Evolutionary conservation across 805 yeast species (phyloP), one percentile per base, ranked within the genome.

Genomic region (Nakazawaea anatomiae): DNA sequence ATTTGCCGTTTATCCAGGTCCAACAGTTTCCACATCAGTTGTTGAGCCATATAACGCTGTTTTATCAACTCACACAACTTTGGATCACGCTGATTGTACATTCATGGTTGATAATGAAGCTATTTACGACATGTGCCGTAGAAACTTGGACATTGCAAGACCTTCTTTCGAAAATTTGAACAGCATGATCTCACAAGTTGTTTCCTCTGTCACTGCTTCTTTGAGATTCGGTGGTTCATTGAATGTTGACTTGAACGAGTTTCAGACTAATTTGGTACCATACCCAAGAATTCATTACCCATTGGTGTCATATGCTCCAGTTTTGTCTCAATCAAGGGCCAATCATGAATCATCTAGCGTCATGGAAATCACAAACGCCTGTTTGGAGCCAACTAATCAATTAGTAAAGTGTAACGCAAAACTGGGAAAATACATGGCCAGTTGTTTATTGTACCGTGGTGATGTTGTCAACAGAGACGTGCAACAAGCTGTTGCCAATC

Each of bases 271-370:
- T 72, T 77, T 89, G 77, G 96, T 89, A 46, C 96, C 96, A 60
- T 89, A 87, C 74, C 96, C 96, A 69, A 87, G 96, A 75, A 89
- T 89, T 64, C 96, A 89, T 72, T 89, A 89, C 89, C 96, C 96
- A 63, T 81, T 89, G 68, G 96, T 89, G 48, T 87, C 95, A 51
- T 89, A 89, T 66, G 95, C 96, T 12, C 96, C 96, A 55, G 91
- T 89, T 48, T 77, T 86, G 64, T 83, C 94, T 28, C 86, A 84
- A 60, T 76, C 83, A 51, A 88, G 89, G 78, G 89, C 95, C 46
- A 76, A 78, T 67, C 96, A 89, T 70, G 96, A 89, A 77, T 79
- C 96, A 41, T 88, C 89, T 74, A 80, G 89, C 14, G 94, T 89
- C 44, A 74, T 86, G 44, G 96, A 89, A 71, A 89, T 89, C 71